Evolutionary conservation across 345 rosid species (phyloP).

Genomic region (Arabis alpina): DNA sequence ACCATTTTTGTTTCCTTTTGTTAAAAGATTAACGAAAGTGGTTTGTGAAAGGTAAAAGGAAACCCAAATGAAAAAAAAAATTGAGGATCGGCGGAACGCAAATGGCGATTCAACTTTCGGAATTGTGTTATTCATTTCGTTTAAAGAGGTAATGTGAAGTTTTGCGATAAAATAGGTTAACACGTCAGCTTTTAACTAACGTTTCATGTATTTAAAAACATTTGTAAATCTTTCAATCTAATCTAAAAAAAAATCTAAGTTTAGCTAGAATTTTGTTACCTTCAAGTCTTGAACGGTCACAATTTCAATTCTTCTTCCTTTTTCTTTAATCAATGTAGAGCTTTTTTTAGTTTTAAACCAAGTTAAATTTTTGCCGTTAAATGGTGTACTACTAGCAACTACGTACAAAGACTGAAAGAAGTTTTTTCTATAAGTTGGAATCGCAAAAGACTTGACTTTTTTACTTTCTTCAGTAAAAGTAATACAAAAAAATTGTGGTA

Average conservation of each 20-base stretch:
- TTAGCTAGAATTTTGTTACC: conserved; percentile 7
- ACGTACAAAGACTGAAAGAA: too few relatives aligned
- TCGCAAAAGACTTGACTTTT: too few relatives aligned
- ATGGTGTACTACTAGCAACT: neutral
- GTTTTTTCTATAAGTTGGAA: too few relatives aligned
- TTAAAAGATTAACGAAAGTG: neutral
- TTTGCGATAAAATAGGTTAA: conserved; percentile 38
- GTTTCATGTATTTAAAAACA: neutral
- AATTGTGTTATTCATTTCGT: neutral
- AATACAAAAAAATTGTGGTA: neutral
- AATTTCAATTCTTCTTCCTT: neutral
- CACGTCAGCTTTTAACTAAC: conserved; percentile 9
- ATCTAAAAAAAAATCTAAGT: conserved; percentile 4
- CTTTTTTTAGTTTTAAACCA: neutral
- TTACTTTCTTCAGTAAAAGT: neutral
- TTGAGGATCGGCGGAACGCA: conserved; percentile 32
- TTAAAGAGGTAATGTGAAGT: conserved; percentile 14
- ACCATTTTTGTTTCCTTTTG: conserved; percentile 27
- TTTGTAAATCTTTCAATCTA: neutral
- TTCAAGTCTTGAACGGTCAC: neutral
- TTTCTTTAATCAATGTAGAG: neutral
- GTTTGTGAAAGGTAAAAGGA: neutral
- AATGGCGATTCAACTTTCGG: conserved; percentile 25
- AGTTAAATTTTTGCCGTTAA: neutral
- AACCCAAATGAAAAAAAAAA: neutral